Evolutionary conservation across 805 yeast species (phyloP), one percentile per base, ranked within the genome.

Genomic region (Sugiyamaella chiloensis): DNA sequence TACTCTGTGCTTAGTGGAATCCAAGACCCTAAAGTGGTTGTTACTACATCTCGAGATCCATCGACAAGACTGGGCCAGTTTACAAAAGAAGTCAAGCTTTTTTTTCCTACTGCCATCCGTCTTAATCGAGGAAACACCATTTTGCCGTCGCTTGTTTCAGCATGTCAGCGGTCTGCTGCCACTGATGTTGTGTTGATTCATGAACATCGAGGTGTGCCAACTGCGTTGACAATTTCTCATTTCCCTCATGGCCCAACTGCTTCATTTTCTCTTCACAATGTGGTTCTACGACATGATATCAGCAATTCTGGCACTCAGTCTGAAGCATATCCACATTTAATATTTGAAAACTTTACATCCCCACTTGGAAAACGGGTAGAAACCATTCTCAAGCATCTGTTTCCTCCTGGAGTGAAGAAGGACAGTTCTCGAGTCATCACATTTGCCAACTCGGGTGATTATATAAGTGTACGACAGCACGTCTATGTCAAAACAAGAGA

Each of bases 221-320:
- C 96, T 0, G 87, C 96, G 1, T 61, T 93, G 51, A 91, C 98
- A 1, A 71, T 93, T 23, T 83, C 93, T 27, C 99, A 93, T 72
- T 86, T 93, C 65, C 99, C 99, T 3, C 96, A 93, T 64, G 99
- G 99, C 0, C 99, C 99, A 16, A 86, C 97, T 1, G 95, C 93
- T 27, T 83, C 86, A 40, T 93, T 93, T 73, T 87, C 97, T 8
- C 71, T 93, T 48, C 98, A 93, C 68, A 93, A 93, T 61, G 98
- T 93, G 46, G 89, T 87, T 21, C 72, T 93, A 48, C 83, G 98
- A 66, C 99, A 93, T 66, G 99, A 93, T 69, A 77, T 93, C 39
- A 72, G 84, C 23, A 80, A 87, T 59, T 75, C 85, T 24, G 97
- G 97, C 12, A 89, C 86, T 60, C 87, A 86, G 55, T 81, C 91